Evolutionary conservation across 306 rosid species (phyloP).

Genomic region (Pyrus bretschneideri): DNA sequence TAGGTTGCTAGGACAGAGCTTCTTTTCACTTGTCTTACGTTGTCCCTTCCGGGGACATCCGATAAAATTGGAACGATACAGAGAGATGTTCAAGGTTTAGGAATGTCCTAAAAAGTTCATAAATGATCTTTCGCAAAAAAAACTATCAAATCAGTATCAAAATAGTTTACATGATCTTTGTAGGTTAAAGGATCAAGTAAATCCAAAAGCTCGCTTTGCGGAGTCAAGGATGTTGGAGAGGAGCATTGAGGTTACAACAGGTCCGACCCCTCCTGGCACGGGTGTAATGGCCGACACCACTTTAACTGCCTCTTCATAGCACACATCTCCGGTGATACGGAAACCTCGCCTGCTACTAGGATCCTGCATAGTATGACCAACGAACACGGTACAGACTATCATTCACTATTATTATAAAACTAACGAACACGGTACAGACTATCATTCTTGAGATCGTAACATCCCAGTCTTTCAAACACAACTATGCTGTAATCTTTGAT

Average conservation of each 20-base stretch:
- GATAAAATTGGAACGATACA: too few species aligned
- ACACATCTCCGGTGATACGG: conserved; percentile 33
- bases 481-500: background rate
- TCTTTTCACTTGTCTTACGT: too few species aligned
- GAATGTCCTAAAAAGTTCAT: too few species aligned
- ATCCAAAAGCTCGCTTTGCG: conserved; percentile 21
- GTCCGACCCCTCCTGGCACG: conserved; percentile 50
- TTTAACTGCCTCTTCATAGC: conserved; percentile 45
- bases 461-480: background rate
- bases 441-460: background rate
- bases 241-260: conserved; percentile 37
- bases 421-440: background rate
- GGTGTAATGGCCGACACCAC: conserved; percentile 51
- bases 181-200: background rate
- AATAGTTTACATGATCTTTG: background rate
- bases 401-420: too few species aligned
- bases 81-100: too few species aligned
- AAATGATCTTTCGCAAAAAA: too few species aligned
- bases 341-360: conserved; percentile 15
- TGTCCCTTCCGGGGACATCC: too few species aligned
- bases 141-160: too few species aligned
- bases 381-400: background rate
- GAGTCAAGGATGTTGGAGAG: conserved; percentile 46
- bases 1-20: too few species aligned
- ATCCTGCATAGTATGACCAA: conserved; percentile 1